Evolutionary conservation across 306 rosid genomes (phyloP).

Genomic region (Inga oerstediana): DNA sequence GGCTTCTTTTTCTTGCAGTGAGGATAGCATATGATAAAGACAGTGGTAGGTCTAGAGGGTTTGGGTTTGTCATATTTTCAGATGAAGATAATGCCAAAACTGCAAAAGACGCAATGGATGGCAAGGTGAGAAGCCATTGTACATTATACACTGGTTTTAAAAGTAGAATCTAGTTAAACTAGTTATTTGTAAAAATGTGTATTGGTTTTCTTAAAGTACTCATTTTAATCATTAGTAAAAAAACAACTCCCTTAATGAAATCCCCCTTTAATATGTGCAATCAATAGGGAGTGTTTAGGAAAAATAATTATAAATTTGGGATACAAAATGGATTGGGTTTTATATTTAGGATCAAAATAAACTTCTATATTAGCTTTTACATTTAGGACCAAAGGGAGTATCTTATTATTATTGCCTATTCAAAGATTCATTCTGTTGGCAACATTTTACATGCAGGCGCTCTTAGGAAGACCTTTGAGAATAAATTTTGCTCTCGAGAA

Average conservation of each 20-base stretch:
- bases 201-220: too few relatives aligned
- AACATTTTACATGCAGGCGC: conserved; percentile 59
- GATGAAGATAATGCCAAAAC: conserved; percentile 63
- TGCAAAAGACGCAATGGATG: conserved; percentile 95
- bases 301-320: too few relatives aligned
- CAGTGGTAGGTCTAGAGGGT: conserved; percentile 89
- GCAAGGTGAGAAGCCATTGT: conserved; percentile 58
- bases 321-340: too few relatives aligned
- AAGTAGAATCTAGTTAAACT: too few relatives aligned
- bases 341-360: too few relatives aligned
- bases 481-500: conserved; percentile 76
- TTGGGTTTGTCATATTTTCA: conserved; percentile 78
- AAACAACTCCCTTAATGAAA: too few relatives aligned
- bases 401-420: not conserved
- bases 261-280: too few relatives aligned
- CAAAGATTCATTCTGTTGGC: conserved; percentile 17
- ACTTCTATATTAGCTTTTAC: too few relatives aligned
- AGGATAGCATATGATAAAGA: conserved; percentile 80
- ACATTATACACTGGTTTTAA: too few relatives aligned
- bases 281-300: too few relatives aligned
- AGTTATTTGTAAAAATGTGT: too few relatives aligned
- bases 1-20: conserved; percentile 42
- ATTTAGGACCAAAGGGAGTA: not conserved
- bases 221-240: too few relatives aligned
- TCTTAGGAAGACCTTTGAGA: conserved; percentile 83